These are phyloP conservation scores for Russula griseocarnosa DNA, from an alignment of 768 basidiomycete genomes.

Conservation along the genomic window DNA sequence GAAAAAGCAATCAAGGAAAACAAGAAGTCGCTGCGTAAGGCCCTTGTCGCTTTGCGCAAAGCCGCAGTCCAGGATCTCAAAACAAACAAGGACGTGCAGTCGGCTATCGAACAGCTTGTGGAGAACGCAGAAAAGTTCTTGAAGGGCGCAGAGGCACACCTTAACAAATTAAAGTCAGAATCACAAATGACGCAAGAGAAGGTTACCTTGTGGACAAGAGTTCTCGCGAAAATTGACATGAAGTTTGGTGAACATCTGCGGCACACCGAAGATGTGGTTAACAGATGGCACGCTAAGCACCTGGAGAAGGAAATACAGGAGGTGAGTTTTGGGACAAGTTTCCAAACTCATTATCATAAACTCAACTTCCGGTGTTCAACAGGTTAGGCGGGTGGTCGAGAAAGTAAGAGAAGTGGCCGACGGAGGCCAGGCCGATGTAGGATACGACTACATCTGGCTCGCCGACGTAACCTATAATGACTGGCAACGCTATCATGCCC, in stretches of 20 bases:
- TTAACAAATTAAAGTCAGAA: slow-evolving; percentile 50
- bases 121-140: slow-evolving; percentile 50
- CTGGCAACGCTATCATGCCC: slow-evolving; percentile 72
- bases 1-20: slow-evolving; percentile 39
- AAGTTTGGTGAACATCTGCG: slow-evolving; percentile 43
- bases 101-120: slow-evolving; percentile 39
- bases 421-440: slow-evolving; percentile 63
- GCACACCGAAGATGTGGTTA: slow-evolving; percentile 38
- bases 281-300: slow-evolving; percentile 40
- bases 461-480: slow-evolving; percentile 74
- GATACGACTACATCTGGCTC: slow-evolving; percentile 75
- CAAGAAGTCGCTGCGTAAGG: slow-evolving; percentile 45
- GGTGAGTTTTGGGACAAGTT: slow-evolving; percentile 33
- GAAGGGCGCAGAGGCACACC: slow-evolving; percentile 60
- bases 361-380: background rate
- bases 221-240: slow-evolving; percentile 43
- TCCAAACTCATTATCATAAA: slow-evolving; percentile 18
- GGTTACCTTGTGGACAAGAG: slow-evolving; percentile 42
- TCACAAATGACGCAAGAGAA: slow-evolving; percentile 41
- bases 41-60: slow-evolving; percentile 46
- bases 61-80: slow-evolving; percentile 45
- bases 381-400: slow-evolving; percentile 38
- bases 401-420: slow-evolving; percentile 56
- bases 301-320: slow-evolving; percentile 46
- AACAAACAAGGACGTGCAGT: slow-evolving; percentile 11